These are phyloP conservation scores for Phaeosphaeria sp. DNA, from an alignment of 2,329 filamentous ascomycete genomes.

Conservation along the genomic window DNA sequence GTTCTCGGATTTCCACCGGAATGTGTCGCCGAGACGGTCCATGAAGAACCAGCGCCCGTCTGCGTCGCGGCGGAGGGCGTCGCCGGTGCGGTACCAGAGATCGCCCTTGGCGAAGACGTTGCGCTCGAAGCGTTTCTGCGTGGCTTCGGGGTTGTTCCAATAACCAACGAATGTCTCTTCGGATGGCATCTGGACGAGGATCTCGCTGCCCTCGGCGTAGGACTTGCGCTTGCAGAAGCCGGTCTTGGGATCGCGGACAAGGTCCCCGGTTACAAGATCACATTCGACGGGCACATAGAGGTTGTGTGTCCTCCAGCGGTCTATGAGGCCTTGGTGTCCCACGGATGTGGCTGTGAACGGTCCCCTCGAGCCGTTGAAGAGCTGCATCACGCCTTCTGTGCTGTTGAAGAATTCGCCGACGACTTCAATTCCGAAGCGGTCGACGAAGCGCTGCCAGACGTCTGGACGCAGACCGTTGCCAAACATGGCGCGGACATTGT, in stretches of 20 bases:
- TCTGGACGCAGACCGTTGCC: constrained; percentile 74
- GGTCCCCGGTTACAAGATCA: constrained; percentile 71
- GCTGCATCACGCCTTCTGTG: constrained; percentile 72
- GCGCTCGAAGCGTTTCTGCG: constrained; percentile 60
- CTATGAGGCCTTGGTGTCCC: constrained; percentile 72
- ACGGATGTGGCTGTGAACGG: constrained; percentile 70
- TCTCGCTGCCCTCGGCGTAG: constrained; percentile 76
- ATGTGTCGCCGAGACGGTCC: constrained; percentile 57
- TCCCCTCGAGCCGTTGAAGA: constrained; percentile 66
- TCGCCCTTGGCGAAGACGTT: constrained; percentile 58
- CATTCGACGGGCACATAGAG: constrained; percentile 71
- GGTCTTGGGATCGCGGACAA: constrained; percentile 70
- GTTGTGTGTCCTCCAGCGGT: constrained; percentile 61
- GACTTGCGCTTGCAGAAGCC: constrained; percentile 70
- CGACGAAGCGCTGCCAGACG: constrained; percentile 70
- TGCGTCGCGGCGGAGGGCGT: constrained; percentile 52
- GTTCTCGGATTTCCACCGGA: constrained; percentile 60
- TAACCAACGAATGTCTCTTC: constrained; percentile 72
- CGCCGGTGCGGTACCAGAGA: constrained; percentile 57
- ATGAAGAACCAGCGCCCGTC: constrained; percentile 59
- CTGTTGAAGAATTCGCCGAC: constrained; percentile 81
- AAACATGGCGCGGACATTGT: constrained; percentile 66
- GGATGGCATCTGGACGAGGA: constrained; percentile 68
- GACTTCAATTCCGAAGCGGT: constrained; percentile 67
- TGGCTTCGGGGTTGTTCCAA: constrained; percentile 71